These are phyloP conservation scores for Phytopythium ostracodes DNA, from an alignment of 352 stramenopile genomes.

Conservation along the genomic window DNA sequence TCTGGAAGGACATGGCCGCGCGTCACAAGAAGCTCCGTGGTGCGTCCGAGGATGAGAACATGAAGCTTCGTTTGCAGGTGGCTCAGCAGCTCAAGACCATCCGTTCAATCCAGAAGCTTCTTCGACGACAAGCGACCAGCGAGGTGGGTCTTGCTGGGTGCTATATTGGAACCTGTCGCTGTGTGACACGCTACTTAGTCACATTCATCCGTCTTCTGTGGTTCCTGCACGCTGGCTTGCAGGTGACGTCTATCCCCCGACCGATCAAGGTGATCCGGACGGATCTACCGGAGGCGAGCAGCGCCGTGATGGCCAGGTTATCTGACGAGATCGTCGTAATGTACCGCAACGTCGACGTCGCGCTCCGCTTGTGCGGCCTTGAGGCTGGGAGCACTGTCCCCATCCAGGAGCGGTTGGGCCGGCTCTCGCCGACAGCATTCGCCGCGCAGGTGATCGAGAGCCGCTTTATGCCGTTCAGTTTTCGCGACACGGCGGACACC, in stretches of 20 bases:
- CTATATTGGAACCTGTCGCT: too few relatives aligned
- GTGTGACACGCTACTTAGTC: too few relatives aligned
- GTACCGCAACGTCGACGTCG: neutral
- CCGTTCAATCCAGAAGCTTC: conserved; percentile 4
- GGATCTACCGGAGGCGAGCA: neutral
- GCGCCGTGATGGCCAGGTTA: neutral
- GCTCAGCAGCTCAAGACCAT: conserved; percentile 1
- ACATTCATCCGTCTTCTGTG: neutral
- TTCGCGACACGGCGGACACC: neutral
- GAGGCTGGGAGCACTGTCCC: neutral
- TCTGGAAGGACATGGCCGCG: conserved; percentile 21
- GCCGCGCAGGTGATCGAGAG: neutral
- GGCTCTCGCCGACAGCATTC: conserved; percentile 1
- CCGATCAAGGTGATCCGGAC: neutral
- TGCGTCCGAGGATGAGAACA: conserved; percentile 12
- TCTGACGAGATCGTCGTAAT: conserved; percentile 1
- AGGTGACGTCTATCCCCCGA: neutral
- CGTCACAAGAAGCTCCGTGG: conserved; percentile 16
- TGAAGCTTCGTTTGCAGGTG: conserved; percentile 1
- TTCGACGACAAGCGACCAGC: neutral
- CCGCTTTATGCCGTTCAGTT: conserved; percentile 4
- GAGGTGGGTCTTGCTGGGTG: neutral
- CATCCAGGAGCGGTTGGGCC: neutral
- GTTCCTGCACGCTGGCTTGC: neutral
- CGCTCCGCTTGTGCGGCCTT: neutral